Evolutionary conservation across 148 eudicot species (phyloP), one percentile per base, ranked within the genome.

Genomic region (Mesembryanthemum crystallinum): DNA sequence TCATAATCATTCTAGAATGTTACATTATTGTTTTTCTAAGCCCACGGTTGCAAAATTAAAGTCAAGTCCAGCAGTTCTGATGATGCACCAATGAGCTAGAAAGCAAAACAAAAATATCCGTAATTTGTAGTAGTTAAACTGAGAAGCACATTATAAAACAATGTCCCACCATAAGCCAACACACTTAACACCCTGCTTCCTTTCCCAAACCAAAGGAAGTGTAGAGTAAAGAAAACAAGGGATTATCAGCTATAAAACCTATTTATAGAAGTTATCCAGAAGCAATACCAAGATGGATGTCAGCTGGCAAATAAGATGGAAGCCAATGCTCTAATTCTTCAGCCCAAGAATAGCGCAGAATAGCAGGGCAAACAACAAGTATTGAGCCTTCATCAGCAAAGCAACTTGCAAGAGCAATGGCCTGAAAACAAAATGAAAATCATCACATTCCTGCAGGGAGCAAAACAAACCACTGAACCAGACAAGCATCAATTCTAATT

Each of bases 321-420:
- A 96, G 90, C 99, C 99, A 96, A 47, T 81, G 98, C 80, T 96
- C 99, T 79, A 91, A 81, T 77, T 96, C 99, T 82, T 96, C 99
- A 64, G 99, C 99, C 99, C 99, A 96, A 60, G 92, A 75, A 85
- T 86, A 88, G 32, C 99, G 81, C 83, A 96, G 83, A 73, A 96
- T 92, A 80, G 99, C 99, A n/a, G 99, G 99, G 83, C 99, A 95
- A 76, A 95, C 94, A 76, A 95, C 91, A 33, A 96, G 93, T 70
- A 91, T 82, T 63, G 93, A 73, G 60, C 98, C 99, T 84, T 92
- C 91, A 63, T 81, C 35, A 66, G 85, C 82, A 81, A 92, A 96
- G 85, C 97, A 89, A 78, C 88, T 81, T 47, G 99, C 98, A 25
- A 96, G 86, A 70, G 98, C 86, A 83, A 96, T 92, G 74, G 99